A percentile compares a stretch with the other conserved stretches of the same genome.
These are phyloP conservation scores for Paramyrothecium roridum DNA, from an alignment of 2,329 filamentous ascomycete genomes.

Conservation along the genomic window DNA sequence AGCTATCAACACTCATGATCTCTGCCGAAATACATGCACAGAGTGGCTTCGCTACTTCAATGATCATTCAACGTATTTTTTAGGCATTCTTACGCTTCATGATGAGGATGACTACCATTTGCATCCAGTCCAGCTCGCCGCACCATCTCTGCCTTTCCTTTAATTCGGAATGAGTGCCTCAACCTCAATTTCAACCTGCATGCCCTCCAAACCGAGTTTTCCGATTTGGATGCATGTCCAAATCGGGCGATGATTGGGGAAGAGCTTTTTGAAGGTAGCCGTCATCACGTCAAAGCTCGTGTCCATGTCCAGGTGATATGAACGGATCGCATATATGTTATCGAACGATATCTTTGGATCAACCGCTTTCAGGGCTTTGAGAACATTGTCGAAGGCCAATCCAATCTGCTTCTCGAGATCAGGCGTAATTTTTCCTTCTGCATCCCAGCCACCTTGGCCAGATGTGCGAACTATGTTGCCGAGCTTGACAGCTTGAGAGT, in stretches of 20 bases:
- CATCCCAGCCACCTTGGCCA: constrained; percentile 10
- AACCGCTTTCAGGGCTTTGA: constrained; percentile 3
- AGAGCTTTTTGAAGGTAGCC: constrained; percentile 6
- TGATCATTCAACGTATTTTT: no score
- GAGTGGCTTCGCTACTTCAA: no score
- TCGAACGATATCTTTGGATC: constrained; percentile 3
- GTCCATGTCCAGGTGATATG: constrained; percentile 8
- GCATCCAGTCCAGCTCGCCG: no score
- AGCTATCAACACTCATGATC: no score
- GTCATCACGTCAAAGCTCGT: constrained; percentile 8
- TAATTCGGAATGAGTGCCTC: not conserved
- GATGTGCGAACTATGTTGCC: constrained; percentile 7
- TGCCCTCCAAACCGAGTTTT: constrained; percentile 7
- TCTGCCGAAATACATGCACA: no score
- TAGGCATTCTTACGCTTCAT: no score
- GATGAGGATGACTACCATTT: no score
- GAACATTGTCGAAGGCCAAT: constrained; percentile 5
- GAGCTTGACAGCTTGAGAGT: constrained; percentile 9
- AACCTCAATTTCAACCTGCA: constrained; percentile 10
- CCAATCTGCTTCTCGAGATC: constrained; percentile 5
- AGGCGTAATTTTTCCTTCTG: constrained; percentile 3
- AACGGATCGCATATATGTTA: constrained; percentile 6
- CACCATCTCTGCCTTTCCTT: no score
- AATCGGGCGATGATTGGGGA: constrained; percentile 7
- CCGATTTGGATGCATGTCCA: constrained; percentile 11